Evolutionary conservation across 2,329 filamentous ascomycete species (phyloP).

Genomic region (Capronia epimyces): DNA sequence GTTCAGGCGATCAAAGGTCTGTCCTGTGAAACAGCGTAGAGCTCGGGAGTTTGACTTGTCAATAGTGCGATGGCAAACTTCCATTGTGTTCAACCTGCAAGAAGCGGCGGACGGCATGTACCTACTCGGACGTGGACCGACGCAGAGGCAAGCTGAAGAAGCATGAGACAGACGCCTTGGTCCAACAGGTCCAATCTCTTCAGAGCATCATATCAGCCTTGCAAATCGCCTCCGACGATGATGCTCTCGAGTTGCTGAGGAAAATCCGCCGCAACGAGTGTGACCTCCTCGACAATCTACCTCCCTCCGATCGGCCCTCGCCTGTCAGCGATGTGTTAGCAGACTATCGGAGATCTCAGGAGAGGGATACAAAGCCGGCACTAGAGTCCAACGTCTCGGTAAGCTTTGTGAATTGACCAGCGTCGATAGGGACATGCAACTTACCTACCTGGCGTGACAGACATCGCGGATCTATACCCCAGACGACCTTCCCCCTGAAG

Average conservation of each 20-base stretch:
- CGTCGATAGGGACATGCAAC: too few species aligned
- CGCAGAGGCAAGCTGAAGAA: conserved; percentile 12
- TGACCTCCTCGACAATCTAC: neutral
- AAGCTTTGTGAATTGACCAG: neutral
- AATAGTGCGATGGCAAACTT: conserved; percentile 10
- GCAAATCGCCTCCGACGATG: conserved; percentile 8
- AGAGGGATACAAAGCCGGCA: neutral
- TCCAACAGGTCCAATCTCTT: conserved; percentile 6
- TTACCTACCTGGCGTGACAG: neutral
- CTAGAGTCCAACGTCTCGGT: neutral
- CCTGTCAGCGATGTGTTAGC: neutral
- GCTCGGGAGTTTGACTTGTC: neutral
- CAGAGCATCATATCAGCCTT: conserved; percentile 6
- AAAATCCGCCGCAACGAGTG: conserved; percentile 5
- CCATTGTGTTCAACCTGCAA: conserved; percentile 10
- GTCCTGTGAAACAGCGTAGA: neutral
- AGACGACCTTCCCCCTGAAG: conserved; percentile 7
- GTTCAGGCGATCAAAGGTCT: conserved; percentile 12
- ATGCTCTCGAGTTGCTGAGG: conserved; percentile 7
- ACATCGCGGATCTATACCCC: conserved; percentile 5
- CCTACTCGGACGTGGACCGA: conserved; percentile 9
- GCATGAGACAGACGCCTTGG: conserved; percentile 9
- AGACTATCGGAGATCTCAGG: conserved; percentile 5
- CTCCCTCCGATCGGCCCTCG: neutral
- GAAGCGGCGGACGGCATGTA: conserved; percentile 3